A percentile compares a stretch with the other conserved stretches of the same genome.
These are phyloP conservation scores for Talaromyces proteolyticus DNA, from an alignment of 495 filamentous ascomycete genomes.

Conservation along the genomic window DNA sequence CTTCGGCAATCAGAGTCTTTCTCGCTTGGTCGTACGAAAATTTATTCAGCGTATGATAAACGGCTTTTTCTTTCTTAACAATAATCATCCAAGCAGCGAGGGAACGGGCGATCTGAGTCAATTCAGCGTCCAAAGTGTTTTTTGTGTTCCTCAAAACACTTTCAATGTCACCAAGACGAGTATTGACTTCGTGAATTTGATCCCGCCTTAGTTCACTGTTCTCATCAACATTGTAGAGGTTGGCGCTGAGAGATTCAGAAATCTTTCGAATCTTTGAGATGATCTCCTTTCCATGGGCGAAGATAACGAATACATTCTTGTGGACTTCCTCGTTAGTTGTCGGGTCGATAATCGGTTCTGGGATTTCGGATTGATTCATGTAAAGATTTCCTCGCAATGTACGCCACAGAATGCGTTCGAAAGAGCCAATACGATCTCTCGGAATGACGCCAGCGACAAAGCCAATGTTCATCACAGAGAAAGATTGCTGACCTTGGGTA, in stretches of 20 bases:
- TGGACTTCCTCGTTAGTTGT: slow-evolving; percentile 80
- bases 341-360: slow-evolving; percentile 90
- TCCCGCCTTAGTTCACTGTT: slow-evolving; percentile 89
- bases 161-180: slow-evolving; percentile 77
- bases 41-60: slow-evolving; percentile 93
- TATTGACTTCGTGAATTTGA: slow-evolving; percentile 96
- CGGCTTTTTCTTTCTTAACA: slow-evolving; percentile 95
- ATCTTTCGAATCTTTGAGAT: slow-evolving; percentile 98
- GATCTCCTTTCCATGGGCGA: slow-evolving; percentile 96
- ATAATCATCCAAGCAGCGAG: slow-evolving; percentile 95
- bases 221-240: slow-evolving; percentile 94
- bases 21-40: slow-evolving; percentile 95
- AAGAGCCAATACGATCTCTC: slow-evolving; percentile 84
- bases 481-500: slow-evolving; percentile 69
- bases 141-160: slow-evolving; percentile 96
- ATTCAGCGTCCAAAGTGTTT: slow-evolving; percentile 85
- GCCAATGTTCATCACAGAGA: slow-evolving; percentile 97
- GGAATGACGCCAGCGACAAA: slow-evolving; percentile 98
- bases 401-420: slow-evolving; percentile 95
- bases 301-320: slow-evolving; percentile 99
- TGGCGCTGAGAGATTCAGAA: slow-evolving; percentile 91
- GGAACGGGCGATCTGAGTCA: slow-evolving; percentile 84
- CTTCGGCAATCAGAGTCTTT: slow-evolving; percentile 95
- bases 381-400: slow-evolving; percentile 96
- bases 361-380: slow-evolving; percentile 99